These are phyloP conservation scores for Coffea humblotiana DNA, from an alignment of 305 asterid genomes.

Conservation along the genomic window DNA sequence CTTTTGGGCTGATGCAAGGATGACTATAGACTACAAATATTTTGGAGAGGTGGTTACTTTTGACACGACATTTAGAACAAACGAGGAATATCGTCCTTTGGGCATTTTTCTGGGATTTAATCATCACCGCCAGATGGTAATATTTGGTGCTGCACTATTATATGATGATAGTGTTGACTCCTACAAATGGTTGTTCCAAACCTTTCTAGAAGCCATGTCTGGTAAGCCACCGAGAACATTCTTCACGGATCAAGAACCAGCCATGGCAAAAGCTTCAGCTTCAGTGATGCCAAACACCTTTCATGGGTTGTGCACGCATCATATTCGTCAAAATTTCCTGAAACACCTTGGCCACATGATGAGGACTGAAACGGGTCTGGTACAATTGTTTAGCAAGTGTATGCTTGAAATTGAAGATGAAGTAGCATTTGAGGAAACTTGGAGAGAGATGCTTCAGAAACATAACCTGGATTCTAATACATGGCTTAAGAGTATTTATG, in stretches of 20 bases:
- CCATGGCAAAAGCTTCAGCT: neutral
- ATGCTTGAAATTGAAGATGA: constrained; percentile 11
- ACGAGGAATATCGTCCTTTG: neutral
- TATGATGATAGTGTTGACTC: neutral
- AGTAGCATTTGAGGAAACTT: neutral
- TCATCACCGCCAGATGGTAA: neutral
- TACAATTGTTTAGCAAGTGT: neutral
- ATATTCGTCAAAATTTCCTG: neutral
- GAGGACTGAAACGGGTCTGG: constrained; percentile 1
- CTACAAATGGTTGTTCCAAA: neutral
- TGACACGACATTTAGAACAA: neutral
- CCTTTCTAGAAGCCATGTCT: neutral
- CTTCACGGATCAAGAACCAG: neutral
- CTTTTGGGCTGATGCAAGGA: neutral
- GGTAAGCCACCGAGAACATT: neutral
- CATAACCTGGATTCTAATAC: neutral
- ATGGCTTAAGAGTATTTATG: constrained; percentile 3
- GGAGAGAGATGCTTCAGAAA: neutral
- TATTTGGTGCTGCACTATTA: neutral
- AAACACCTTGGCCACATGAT: neutral
- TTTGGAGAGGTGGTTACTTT: neutral
- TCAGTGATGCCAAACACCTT: neutral
- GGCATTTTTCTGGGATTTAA: neutral
- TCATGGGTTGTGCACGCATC: neutral
- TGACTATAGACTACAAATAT: neutral